Percentiles rank a stretch among this genome's conserved stretches.
These are phyloP conservation scores for Paramecium pentaurelia DNA, from an alignment of 73 alveolate species.

Conservation along the genomic window DNA sequence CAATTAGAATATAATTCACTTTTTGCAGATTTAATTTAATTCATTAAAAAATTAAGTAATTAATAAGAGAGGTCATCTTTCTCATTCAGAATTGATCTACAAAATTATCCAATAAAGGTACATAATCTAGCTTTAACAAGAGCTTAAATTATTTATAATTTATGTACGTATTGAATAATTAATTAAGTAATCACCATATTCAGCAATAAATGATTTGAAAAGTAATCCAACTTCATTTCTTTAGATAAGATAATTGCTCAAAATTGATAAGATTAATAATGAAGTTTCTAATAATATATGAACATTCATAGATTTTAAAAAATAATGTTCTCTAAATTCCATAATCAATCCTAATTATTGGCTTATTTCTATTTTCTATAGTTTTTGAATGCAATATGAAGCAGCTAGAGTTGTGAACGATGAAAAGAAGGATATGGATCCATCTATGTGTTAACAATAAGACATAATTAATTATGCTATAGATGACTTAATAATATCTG, in stretches of 20 bases:
- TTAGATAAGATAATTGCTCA: neutral
- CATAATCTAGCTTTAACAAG: neutral
- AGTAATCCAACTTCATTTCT: neutral
- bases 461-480: neutral
- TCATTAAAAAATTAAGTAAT: neutral
- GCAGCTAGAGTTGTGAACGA: neutral
- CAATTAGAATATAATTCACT: neutral
- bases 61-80: neutral
- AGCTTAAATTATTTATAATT: neutral
- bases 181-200: neutral
- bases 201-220: neutral
- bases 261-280: neutral
- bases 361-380: neutral
- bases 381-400: neutral
- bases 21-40: neutral
- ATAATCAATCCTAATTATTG: neutral
- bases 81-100: neutral
- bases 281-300: neutral
- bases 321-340: neutral
- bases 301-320: neutral
- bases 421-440: neutral
- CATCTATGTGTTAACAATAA: neutral
- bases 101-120: neutral
- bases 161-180: neutral
- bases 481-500: neutral